phyloP scores from a whole-genome alignment of 192 early-diverging fungal genomes.

The Dissophora globulifera region DNA sequence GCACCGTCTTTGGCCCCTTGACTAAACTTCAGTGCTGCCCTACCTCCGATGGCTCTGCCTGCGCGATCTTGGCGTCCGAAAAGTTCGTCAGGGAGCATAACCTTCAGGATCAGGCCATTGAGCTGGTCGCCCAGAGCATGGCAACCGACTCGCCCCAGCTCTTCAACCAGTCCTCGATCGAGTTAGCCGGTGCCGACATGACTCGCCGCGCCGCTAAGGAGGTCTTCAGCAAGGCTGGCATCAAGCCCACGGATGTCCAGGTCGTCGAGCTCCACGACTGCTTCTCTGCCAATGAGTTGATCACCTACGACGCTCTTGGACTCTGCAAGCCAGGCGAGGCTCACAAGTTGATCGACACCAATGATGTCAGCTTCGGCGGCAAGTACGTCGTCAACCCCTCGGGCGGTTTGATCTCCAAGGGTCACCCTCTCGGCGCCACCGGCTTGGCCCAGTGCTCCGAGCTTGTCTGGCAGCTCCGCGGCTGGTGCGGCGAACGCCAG shows the following conservation, averaged over 20 bases:
- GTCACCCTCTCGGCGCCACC: conserved; percentile 81
- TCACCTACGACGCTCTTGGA: conserved; percentile 80
- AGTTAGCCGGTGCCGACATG: conserved; percentile 76
- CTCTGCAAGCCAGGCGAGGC: conserved; percentile 74
- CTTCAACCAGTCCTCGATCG: conserved; percentile 62
- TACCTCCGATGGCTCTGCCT: conserved; percentile 77
- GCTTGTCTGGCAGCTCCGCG: conserved; percentile 70
- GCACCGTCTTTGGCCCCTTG: conserved; percentile 74
- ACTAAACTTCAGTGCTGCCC: conserved; percentile 82
- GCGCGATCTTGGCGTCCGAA: conserved; percentile 73
- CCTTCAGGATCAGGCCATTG: conserved; percentile 71
- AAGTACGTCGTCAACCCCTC: conserved; percentile 78
- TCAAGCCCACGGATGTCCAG: conserved; percentile 68
- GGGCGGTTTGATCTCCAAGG: conserved; percentile 81
- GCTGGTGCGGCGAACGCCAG: conserved; percentile 75
- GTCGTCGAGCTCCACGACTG: conserved; percentile 83
- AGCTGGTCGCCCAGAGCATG: conserved; percentile 74
- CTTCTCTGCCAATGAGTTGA: conserved; percentile 79
- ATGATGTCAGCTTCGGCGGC: conserved; percentile 69
- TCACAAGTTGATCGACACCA: conserved; percentile 64
- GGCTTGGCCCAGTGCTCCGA: conserved; percentile 80
- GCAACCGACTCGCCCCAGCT: conserved; percentile 77
- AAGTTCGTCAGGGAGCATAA: conserved; percentile 70
- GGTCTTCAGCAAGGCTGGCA: conserved; percentile 66
- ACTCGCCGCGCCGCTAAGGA: conserved; percentile 70